Evolutionary conservation across 2,329 filamentous ascomycete species (phyloP).

Genomic region (Pezizomycotina sp.): DNA sequence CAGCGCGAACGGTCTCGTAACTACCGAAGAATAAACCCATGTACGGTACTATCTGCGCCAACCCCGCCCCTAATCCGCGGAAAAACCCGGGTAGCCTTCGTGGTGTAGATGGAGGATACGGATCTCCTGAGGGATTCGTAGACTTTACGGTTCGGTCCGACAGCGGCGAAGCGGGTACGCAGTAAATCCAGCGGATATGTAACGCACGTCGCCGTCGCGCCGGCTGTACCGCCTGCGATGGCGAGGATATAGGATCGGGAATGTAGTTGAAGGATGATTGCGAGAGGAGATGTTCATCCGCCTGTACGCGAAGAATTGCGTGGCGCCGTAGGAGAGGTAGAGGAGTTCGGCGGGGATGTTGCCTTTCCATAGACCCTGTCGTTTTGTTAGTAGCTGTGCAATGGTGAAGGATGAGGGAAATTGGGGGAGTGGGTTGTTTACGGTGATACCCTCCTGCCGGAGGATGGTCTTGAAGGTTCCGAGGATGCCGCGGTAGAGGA

Average conservation of each 20-base stretch:
- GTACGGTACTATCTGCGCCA: constrained; percentile 80
- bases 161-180: constrained; percentile 83
- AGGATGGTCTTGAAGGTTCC: constrained; percentile 62
- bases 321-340: constrained; percentile 77
- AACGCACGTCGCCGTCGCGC: constrained; percentile 59
- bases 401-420: constrained; percentile 1
- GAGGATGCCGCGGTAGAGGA: constrained; percentile 32
- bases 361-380: constrained; percentile 73
- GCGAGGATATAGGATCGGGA: constrained; percentile 36
- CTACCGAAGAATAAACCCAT: constrained; percentile 93
- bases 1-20: constrained; percentile 64
- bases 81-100: constrained; percentile 70
- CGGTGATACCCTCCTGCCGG: constrained; percentile 61
- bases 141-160: constrained; percentile 36
- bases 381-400: not conserved
- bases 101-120: constrained; percentile 54
- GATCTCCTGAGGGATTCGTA: constrained; percentile 57
- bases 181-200: constrained; percentile 92
- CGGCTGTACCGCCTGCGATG: constrained; percentile 64
- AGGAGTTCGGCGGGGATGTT: constrained; percentile 90
- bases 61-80: constrained; percentile 62
- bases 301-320: constrained; percentile 83
- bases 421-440: constrained; percentile 23
- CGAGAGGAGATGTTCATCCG: constrained; percentile 41
- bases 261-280: constrained; percentile 11